A percentile compares a stretch with the other conserved stretches of the same genome.
Evolutionary conservation across 2,329 filamentous ascomycete genomes (phyloP).

Genomic region (Fusarium armeniacum): DNA sequence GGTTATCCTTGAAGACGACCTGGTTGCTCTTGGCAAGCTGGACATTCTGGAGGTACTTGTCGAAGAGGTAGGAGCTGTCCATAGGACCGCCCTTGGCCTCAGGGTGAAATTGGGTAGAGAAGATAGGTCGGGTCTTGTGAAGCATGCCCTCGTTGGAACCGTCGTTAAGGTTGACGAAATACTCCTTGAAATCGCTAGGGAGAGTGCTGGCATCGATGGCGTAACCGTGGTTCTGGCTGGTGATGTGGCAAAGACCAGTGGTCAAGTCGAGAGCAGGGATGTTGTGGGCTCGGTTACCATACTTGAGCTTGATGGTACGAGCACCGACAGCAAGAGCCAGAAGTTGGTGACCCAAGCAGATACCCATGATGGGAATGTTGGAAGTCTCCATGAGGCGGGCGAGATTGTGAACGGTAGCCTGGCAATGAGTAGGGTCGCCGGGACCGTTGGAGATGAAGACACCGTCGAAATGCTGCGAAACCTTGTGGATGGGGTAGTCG

Average conservation of each 20-base stretch:
- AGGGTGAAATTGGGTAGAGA: constrained; percentile 98
- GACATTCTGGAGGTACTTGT: constrained; percentile 94
- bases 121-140: constrained; percentile 95
- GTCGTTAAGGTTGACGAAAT: constrained; percentile 98
- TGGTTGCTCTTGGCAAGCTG: constrained; percentile 89
- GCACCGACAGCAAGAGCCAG: constrained; percentile 91
- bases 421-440: constrained; percentile 97
- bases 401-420: constrained; percentile 93
- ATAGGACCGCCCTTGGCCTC: constrained; percentile 98
- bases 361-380: constrained; percentile 94
- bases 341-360: constrained; percentile 97
- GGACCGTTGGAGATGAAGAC: constrained; percentile 99
- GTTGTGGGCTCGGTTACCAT: constrained; percentile 98
- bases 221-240: constrained; percentile 98
- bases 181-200: constrained; percentile 91
- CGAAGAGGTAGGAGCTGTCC: constrained; percentile 95
- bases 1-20: constrained; percentile 84
- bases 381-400: constrained; percentile 91
- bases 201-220: constrained; percentile 90
- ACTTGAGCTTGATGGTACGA: constrained; percentile 96
- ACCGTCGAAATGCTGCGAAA: constrained; percentile 96
- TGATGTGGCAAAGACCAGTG: constrained; percentile 98
- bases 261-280: constrained; percentile 95
- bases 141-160: constrained; percentile 98
- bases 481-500: constrained; percentile 98